Conservation (phyloP, 2,329 filamentous ascomycete species). For the Ceratocystis cubensis region DNA sequence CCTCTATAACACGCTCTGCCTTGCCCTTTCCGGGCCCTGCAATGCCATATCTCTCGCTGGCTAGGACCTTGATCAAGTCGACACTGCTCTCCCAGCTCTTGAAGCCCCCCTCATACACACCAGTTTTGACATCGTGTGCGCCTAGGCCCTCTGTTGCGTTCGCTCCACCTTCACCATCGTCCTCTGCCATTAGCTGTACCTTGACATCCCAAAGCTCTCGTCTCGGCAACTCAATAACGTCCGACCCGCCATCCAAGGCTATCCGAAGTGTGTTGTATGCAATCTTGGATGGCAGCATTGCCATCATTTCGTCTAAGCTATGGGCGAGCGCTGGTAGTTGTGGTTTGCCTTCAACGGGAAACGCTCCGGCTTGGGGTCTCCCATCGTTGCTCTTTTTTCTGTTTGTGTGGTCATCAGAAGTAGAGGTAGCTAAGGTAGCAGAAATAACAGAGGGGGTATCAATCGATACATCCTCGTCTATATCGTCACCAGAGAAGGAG, state of each 20-base stretch:
- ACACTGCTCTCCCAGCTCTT: constrained; percentile 84
- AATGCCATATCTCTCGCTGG: constrained; percentile 31
- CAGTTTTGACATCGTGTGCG: constrained; percentile 63
- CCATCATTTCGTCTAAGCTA: constrained; percentile 39
- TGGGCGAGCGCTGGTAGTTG: constrained; percentile 44
- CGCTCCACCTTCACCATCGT: constrained; percentile 33
- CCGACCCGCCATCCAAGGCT: constrained; percentile 29
- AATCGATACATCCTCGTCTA: constrained; percentile 36
- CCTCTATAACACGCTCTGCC: constrained; percentile 41
- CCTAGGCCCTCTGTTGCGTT: constrained; percentile 38
- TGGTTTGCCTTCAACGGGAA: constrained; percentile 49
- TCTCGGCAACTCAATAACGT: constrained; percentile 47
- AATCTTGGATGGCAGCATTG: constrained; percentile 57
- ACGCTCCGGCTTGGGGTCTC: constrained; percentile 34
- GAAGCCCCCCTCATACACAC: constrained; percentile 76
- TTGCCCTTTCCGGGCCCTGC: constrained; percentile 25
- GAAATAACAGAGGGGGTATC: constrained; percentile 23
- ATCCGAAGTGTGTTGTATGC: constrained; percentile 53
- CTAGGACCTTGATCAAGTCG: constrained; percentile 60
- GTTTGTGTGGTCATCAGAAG: constrained; percentile 10
- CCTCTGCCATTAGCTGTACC: constrained; percentile 67
- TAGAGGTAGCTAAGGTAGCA: constrained; percentile 12
- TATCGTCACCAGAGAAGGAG: constrained; percentile 51
- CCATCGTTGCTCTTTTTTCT: constrained; percentile 23
- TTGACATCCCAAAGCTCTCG: constrained; percentile 72